Base-by-base conservation (phyloP, 805 yeast genomes). In the Cyberlindnera sargentensis region DNA sequence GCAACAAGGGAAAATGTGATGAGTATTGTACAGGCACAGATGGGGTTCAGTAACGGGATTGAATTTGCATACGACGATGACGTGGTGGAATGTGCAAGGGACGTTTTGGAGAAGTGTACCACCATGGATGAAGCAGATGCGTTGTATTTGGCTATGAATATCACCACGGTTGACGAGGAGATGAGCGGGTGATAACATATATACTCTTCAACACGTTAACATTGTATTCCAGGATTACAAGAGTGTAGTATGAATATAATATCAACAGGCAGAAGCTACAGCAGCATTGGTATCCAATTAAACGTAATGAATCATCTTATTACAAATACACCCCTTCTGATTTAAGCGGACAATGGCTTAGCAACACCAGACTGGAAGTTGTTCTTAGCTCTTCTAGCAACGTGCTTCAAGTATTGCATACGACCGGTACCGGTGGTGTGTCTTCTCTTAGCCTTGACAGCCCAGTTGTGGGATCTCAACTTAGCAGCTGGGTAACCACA, bases 401-500 rank as follows among this genome's bases (percentile, higher is more conserved):
- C 95, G 75, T 82, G 83, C 82, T 91, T 93, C 75, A 93, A 82
- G 89, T 91, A 80, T 73, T 90, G 79, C 95, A 88, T 87, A 80
- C 99, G 95, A 77, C 99, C 99, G 72, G 98, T 82, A 81, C 99
- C 99, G 63, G 97, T 90, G 62, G 99, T 93, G 75, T 85, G 84
- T 87, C 99, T 89, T 88, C 99, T 89, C 84, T 90, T 87, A 69
- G 97, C 96, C 85, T 93, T 93, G 61, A 76, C 75, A 73, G 95
- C 96, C 99, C 99, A 93, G 96, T 93, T 93, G 95, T 76, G 84
- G 67, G 88, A 82, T 86, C 99, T 90, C 76, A 84, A 72, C 81
- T 93, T 93, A 65, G 98, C 98, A 68, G 98, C 88, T 78, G 99
- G 99, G 84, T 93, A 93, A 68, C 99, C 99, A 80, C 99, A 93